These are phyloP conservation scores for Setaria viridis DNA, from an alignment of 202 grass and related monocot genomes.

Conservation along the genomic window DNA sequence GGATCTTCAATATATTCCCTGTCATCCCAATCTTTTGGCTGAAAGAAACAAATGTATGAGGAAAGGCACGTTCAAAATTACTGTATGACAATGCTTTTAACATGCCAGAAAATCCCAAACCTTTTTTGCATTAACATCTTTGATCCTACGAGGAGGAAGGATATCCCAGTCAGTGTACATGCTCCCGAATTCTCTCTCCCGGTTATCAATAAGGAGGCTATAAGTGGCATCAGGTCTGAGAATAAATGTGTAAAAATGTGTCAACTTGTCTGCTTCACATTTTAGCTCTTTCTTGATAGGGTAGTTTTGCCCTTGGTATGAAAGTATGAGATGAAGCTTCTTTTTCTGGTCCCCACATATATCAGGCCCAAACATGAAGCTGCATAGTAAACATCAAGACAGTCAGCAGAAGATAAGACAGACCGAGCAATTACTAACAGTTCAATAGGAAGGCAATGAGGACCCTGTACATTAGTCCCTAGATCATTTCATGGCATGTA, in stretches of 20 bases:
- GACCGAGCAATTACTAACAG: background rate
- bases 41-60: slow-evolving; percentile 43
- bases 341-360: slow-evolving; percentile 87
- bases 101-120: slow-evolving; percentile 39
- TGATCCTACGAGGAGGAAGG: slow-evolving; percentile 85
- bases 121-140: slow-evolving; percentile 76
- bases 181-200: slow-evolving; percentile 89
- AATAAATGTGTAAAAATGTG: slow-evolving; percentile 95
- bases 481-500: background rate
- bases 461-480: background rate
- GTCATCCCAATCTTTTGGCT: slow-evolving; percentile 94
- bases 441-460: background rate
- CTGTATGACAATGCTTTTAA: background rate
- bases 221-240: slow-evolving; percentile 87
- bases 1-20: slow-evolving; percentile 94
- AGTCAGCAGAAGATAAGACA: slow-evolving; percentile 10
- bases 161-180: slow-evolving; percentile 95
- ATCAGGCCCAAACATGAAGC: slow-evolving; percentile 95
- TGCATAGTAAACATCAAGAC: slow-evolving; percentile 44
- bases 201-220: slow-evolving; percentile 86
- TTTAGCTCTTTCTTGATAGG: slow-evolving; percentile 92
- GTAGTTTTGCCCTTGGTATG: slow-evolving; percentile 93
- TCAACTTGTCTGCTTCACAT: slow-evolving; percentile 85
- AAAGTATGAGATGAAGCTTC: slow-evolving; percentile 91
- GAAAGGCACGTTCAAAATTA: slow-evolving; percentile 5